Conservation (phyloP, 495 filamentous ascomycete species). For the Niebla homalea region DNA sequence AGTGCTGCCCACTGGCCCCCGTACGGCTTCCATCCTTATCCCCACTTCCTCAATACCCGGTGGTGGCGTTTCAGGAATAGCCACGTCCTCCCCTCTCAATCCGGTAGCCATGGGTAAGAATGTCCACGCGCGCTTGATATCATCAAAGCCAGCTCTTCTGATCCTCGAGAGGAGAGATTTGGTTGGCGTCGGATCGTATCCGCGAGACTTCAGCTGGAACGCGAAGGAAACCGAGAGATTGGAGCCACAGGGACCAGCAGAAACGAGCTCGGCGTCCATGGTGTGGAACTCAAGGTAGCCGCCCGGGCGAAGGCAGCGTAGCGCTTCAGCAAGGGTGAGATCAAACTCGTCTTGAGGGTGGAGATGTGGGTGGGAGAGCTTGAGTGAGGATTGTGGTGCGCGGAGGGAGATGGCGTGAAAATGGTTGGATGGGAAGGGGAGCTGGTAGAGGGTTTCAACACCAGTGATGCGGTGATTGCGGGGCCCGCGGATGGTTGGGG, state of each 20-base stretch:
- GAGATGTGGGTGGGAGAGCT: constrained; percentile 39
- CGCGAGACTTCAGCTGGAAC: constrained; percentile 71
- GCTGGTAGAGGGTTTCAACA: constrained; percentile 57
- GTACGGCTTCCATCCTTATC: constrained; percentile 42
- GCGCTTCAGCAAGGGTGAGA: constrained; percentile 68
- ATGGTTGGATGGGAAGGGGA: constrained; percentile 78
- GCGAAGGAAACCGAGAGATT: constrained; percentile 81
- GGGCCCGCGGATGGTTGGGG: constrained; percentile 63
- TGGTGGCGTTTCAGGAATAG: constrained; percentile 37
- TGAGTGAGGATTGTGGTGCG: constrained; percentile 70
- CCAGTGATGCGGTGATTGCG: constrained; percentile 72
- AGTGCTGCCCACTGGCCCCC: constrained; percentile 60
- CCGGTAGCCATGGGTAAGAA: constrained; percentile 75
- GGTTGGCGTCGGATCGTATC: constrained; percentile 77
- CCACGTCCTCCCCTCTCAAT: constrained; percentile 25
- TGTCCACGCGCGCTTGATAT: constrained; percentile 77
- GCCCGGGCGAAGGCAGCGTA: constrained; percentile 82
- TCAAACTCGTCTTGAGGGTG: constrained; percentile 74
- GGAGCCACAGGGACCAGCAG: constrained; percentile 59
- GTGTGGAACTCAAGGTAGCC: constrained; percentile 84
- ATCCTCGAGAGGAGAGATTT: constrained; percentile 65
- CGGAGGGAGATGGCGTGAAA: constrained; percentile 90
- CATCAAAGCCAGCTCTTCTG: constrained; percentile 56
- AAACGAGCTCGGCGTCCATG: constrained; percentile 78
- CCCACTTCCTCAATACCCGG: constrained; percentile 33